These are phyloP conservation scores for Adansonia grandidieri DNA, from an alignment of 441 rosid genomes.

Conservation along the genomic window DNA sequence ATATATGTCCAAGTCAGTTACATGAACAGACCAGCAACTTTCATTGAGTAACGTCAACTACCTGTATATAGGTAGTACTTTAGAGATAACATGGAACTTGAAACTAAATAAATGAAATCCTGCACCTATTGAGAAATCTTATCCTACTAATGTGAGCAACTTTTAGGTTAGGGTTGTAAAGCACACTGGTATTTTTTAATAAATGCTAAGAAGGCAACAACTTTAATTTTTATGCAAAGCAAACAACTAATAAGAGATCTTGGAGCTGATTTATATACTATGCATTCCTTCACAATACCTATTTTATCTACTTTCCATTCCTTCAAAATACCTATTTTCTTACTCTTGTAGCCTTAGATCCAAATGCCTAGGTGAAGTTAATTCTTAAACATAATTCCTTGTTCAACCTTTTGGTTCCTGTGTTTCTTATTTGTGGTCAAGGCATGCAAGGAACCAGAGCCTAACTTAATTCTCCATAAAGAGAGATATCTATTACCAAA, in stretches of 20 bases:
- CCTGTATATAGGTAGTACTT: neutral
- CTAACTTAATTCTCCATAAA: slow-evolving; percentile 1
- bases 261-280: neutral
- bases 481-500: neutral
- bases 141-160: neutral
- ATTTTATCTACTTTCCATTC: neutral
- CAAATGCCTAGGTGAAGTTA: neutral
- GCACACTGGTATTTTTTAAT: neutral
- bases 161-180: neutral
- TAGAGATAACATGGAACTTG: neutral
- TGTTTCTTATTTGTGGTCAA: neutral
- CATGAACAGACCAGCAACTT: slow-evolving; percentile 7
- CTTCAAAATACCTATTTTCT: neutral
- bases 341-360: neutral
- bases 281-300: no score
- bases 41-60: neutral
- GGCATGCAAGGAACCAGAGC: neutral
- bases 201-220: neutral
- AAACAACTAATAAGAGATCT: neutral
- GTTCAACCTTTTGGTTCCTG: neutral
- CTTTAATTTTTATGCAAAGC: neutral
- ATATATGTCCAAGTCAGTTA: neutral
- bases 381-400: neutral
- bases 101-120: neutral
- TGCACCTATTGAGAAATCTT: slow-evolving; percentile 4